phyloP scores from a whole-genome alignment of 176 grass and related monocot species.

The Bolboschoenus planiculmis region DNA sequence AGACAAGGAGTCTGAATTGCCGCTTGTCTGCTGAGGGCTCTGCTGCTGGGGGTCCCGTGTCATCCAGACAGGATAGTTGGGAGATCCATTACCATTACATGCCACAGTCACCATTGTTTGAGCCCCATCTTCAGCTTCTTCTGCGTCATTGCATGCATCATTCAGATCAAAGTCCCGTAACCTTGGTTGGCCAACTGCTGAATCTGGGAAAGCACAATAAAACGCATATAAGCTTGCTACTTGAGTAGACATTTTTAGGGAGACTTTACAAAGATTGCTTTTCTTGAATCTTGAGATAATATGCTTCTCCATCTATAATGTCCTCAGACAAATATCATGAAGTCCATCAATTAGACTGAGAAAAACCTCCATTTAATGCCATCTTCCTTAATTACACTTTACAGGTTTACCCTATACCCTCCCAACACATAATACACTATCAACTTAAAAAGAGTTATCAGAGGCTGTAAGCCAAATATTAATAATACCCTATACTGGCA shows the following conservation, averaged over 20 bases:
- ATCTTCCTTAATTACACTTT: background rate
- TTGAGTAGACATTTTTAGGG: background rate
- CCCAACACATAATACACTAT: background rate
- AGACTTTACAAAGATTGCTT: background rate
- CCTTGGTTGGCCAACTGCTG: slow-evolving; percentile 28
- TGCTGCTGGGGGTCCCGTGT: slow-evolving; percentile 45
- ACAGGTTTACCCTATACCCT: too few species aligned
- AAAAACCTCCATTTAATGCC: background rate
- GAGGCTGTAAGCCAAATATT: background rate
- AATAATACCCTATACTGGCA: background rate
- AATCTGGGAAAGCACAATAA: slow-evolving; percentile 36
- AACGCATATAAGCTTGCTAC: background rate
- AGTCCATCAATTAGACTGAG: background rate
- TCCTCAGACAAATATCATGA: background rate
- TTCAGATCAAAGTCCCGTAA: slow-evolving; percentile 97
- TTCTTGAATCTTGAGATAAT: background rate
- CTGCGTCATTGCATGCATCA: slow-evolving; percentile 51
- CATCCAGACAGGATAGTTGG: slow-evolving; percentile 66
- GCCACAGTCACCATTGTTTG: slow-evolving; percentile 27
- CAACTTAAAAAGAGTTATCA: background rate
- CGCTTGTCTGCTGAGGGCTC: slow-evolving; percentile 73
- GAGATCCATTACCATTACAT: slow-evolving; percentile 36
- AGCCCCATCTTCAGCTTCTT: slow-evolving; percentile 55
- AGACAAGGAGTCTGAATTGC: slow-evolving; percentile 85
- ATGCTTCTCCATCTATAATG: background rate